Evolutionary conservation across 345 rosid genomes (phyloP), one percentile per base, ranked within the genome.

Genomic region (Pseudoturritis turrita): DNA sequence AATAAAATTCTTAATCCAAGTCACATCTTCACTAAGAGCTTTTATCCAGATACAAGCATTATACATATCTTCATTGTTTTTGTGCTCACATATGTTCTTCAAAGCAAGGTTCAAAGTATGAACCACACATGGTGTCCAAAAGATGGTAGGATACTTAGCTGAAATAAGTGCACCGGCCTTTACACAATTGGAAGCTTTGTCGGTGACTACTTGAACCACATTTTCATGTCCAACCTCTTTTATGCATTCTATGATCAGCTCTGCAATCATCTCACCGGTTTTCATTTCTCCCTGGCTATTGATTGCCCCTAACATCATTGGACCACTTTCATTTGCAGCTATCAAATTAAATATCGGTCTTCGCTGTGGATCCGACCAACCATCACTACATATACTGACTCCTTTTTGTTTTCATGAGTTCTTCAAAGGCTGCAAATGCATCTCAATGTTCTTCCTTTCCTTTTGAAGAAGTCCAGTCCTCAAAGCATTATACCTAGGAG

Each of bases 361-460:
- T n/a, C n/a, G n/a, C n/a, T n/a, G n/a, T n/a, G n/a, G 55, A 21
- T 63, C 43, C 0, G 31, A 13, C 56, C 68, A 63, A 31, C 29
- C 44, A 31, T 63, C 56, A 31, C 31, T 64, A 64, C 69, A 64
- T 64, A 47, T 64, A 22, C 56, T 64, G 6, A 46, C 44, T 31
- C 21, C 31, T 33, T 64, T 62, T 5, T 62, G 39, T 7, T 7
- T 47, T 26, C 39, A 43, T 26, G 39, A 3, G n/a, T 61, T 28
- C 22, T 61, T 60, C 25, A 61, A 61, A 41, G 36, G 39, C 4
- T 62, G 5, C n/a, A 62, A 26, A n/a, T 62, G 66, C 25, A 14
- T 25, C 26, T 49, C 58, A 49, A 49, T 49, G 11, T 49, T 49
- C 10, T 35, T 65, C 22, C 57, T 49, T 65, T 47, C 35, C 6